Percentiles rank a stretch among this genome's conserved stretches.
Conservation (phyloP, 257 asterid species). For the Solanum peruvianum region DNA sequence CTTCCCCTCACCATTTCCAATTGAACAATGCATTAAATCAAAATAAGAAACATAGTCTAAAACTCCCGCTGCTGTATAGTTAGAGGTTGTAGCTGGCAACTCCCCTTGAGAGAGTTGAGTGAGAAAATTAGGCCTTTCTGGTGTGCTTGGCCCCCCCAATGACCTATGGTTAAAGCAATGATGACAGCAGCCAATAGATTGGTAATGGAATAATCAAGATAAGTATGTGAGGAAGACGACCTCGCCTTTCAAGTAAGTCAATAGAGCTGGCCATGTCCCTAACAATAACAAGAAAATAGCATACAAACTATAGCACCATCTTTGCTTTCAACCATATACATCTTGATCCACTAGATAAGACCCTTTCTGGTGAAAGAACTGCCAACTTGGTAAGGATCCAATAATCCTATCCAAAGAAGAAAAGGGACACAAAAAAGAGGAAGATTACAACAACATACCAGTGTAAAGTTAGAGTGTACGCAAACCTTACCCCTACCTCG, state of each 20-base stretch:
- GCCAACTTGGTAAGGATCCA: slow-evolving; percentile 14
- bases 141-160: slow-evolving; percentile 48
- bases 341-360: slow-evolving; percentile 16
- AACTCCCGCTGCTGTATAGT: too few species aligned
- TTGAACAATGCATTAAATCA: rapidly evolving
- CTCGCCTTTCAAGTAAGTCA: slow-evolving; percentile 84
- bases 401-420: slow-evolving; percentile 19
- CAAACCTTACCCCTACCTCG: background rate
- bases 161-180: slow-evolving; percentile 84
- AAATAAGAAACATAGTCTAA: background rate
- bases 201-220: slow-evolving; percentile 81
- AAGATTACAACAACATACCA: background rate
- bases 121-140: slow-evolving; percentile 54
- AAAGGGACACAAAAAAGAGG: background rate
- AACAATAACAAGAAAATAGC: slow-evolving; percentile 62
- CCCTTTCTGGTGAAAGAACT: slow-evolving; percentile 3
- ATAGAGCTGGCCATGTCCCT: slow-evolving; percentile 96
- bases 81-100: too few species aligned
- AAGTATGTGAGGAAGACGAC: slow-evolving; percentile 94
- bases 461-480: background rate
- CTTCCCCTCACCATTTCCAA: background rate
- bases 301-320: slow-evolving; percentile 93
- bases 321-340: slow-evolving; percentile 90
- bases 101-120: slow-evolving; percentile 64
- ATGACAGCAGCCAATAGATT: slow-evolving; percentile 82